These are phyloP conservation scores for Curvularia eragrostidis DNA, from an alignment of 2,329 filamentous ascomycete genomes.

Conservation along the genomic window DNA sequence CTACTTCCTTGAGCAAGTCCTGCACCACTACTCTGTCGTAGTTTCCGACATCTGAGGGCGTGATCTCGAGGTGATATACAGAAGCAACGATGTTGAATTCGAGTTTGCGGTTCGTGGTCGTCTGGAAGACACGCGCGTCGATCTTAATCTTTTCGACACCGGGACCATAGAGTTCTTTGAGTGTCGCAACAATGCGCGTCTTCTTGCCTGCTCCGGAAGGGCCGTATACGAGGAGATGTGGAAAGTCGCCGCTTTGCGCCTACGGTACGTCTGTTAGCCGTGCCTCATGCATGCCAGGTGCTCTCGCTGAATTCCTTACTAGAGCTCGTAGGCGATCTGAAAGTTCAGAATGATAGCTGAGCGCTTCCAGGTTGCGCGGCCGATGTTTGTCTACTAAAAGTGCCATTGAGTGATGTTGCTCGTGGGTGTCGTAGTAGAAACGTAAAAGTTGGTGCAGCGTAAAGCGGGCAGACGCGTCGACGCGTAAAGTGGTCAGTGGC, in stretches of 20 bases:
- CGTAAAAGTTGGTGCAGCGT: conserved; percentile 19
- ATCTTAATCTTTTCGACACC: conserved; percentile 99
- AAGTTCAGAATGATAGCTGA: conserved; percentile 88
- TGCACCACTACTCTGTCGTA: conserved; percentile 97
- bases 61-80: conserved; percentile 98
- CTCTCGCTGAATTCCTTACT: conserved; percentile 59
- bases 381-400: conserved; percentile 70
- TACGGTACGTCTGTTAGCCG: conserved; percentile 48
- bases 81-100: conserved; percentile 99
- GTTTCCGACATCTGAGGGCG: conserved; percentile 93
- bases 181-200: conserved; percentile 91
- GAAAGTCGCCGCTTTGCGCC: conserved; percentile 97
- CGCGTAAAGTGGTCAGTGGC: conserved; percentile 40
- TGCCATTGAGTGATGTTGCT: conserved; percentile 58
- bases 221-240: conserved; percentile 95
- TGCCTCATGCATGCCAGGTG: conserved; percentile 6
- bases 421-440: conserved; percentile 6
- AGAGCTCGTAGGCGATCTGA: conserved; percentile 86
- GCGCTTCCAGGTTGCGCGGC: conserved; percentile 74
- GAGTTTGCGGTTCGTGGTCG: conserved; percentile 92
- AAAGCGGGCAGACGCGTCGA: conserved; percentile 34
- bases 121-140: conserved; percentile 95
- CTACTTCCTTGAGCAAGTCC: conserved; percentile 94
- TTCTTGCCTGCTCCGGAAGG: conserved; percentile 98
- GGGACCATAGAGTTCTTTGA: conserved; percentile 93